Evolutionary conservation across 179 eudicot genomes (phyloP).

Genomic region (Spergularia azorica): DNA sequence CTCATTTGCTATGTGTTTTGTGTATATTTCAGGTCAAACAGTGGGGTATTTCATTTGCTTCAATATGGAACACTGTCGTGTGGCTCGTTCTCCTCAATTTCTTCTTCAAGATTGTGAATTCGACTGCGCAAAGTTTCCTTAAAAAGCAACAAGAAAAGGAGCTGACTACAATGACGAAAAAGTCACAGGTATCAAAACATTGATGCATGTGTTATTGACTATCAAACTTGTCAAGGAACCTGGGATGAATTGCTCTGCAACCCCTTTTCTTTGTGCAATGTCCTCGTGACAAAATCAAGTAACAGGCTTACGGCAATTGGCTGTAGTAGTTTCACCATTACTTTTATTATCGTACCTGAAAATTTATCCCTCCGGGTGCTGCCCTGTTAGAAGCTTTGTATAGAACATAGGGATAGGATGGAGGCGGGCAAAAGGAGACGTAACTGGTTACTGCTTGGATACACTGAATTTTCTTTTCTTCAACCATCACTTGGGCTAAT

Average conservation of each 20-base stretch:
- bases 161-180: conserved; percentile 38
- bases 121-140: conserved; percentile 79
- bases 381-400: conserved; percentile 32
- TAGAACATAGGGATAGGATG: conserved; percentile 35
- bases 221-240: not conserved
- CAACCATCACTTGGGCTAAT: conserved; percentile 14
- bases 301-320: not conserved
- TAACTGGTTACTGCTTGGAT: conserved; percentile 7
- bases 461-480: not conserved
- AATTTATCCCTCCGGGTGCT: conserved; percentile 29
- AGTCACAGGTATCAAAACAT: conserved; percentile 30
- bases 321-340: conserved; percentile 1
- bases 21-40: conserved; percentile 55
- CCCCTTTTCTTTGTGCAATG: conserved; percentile 5
- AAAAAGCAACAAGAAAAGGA: conserved; percentile 74
- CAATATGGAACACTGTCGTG: conserved; percentile 86
- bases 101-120: conserved; percentile 73
- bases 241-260: not conserved
- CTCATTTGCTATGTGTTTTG: not conserved
- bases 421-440: conserved; percentile 35
- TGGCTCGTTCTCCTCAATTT: conserved; percentile 90
- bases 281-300: conserved; percentile 5
- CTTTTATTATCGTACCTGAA: conserved; percentile 13
- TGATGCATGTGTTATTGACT: not conserved
- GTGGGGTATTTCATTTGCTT: conserved; percentile 78